Evolutionary conservation across 257 asterid species (phyloP).

Genomic region (Nicotiana otophora): DNA sequence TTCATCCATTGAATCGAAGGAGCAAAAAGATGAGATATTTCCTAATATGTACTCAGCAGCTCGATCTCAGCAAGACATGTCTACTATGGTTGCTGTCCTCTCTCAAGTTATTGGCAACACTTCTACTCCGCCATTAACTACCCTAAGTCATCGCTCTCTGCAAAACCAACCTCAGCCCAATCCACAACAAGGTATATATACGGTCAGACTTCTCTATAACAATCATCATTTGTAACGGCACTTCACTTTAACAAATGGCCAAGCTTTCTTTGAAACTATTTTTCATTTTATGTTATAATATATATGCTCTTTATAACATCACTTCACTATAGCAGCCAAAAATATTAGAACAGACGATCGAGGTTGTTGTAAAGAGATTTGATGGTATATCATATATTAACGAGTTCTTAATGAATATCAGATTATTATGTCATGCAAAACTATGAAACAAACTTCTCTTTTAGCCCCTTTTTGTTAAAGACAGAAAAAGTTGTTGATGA

Average conservation of each 20-base stretch:
- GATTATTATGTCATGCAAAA: too few relatives aligned
- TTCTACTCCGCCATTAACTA: neutral
- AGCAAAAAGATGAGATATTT: neutral
- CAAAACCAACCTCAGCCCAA: neutral
- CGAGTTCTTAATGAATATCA: neutral
- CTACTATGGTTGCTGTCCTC: slow-evolving; percentile 10
- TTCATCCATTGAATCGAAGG: slow-evolving; percentile 22
- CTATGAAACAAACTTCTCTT: neutral
- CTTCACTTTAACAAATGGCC: too few relatives aligned
- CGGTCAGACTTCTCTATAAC: too few relatives aligned
- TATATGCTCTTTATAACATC: too few relatives aligned
- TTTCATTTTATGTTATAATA: too few relatives aligned
- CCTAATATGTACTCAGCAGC: neutral
- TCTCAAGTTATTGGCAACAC: slow-evolving; percentile 8
- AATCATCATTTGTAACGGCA: too few relatives aligned
- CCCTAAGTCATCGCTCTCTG: neutral
- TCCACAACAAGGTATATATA: slow-evolving; percentile 1
- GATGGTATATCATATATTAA: too few relatives aligned
- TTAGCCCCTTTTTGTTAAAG: neutral
- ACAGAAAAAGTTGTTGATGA: neutral
- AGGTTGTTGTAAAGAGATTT: too few relatives aligned
- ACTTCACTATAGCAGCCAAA: too few relatives aligned
- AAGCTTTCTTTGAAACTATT: too few relatives aligned
- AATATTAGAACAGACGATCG: too few relatives aligned
- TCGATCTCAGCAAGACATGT: slow-evolving; percentile 12